A percentile compares a stretch with the other conserved stretches of the same genome.
Evolutionary conservation across 2,329 filamentous ascomycete species (phyloP).

Genomic region (Pseudopyricularia cyperi): DNA sequence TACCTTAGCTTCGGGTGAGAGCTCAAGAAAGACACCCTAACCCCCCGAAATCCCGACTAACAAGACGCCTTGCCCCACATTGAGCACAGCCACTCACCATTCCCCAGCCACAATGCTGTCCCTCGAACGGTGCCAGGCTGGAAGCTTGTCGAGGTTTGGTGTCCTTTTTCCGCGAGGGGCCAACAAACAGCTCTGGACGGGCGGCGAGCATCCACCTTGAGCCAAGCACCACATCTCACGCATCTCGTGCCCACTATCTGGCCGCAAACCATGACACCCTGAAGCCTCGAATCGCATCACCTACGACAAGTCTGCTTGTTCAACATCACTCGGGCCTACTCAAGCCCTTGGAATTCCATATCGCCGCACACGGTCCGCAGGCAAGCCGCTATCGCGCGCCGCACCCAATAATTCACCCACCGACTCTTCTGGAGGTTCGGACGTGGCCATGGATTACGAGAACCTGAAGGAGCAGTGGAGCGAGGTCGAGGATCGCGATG

Average conservation of each 20-base stretch:
- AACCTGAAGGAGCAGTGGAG: slow-evolving; percentile 90
- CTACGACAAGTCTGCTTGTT: neutral
- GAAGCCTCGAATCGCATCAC: neutral
- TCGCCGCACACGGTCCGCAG: neutral
- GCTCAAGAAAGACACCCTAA: too few species aligned
- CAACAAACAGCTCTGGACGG: neutral
- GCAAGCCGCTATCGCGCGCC: neutral
- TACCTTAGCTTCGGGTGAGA: too few species aligned
- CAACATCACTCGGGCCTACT: neutral
- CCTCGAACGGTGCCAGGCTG: neutral
- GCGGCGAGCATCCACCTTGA: neutral
- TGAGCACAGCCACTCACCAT: too few species aligned
- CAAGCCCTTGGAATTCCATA: neutral
- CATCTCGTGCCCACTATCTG: neutral
- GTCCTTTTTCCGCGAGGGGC: slow-evolving; percentile 4
- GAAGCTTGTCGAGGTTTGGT: slow-evolving; percentile 2
- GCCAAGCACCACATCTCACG: neutral
- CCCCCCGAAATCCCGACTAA: too few species aligned
- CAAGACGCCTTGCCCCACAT: too few species aligned
- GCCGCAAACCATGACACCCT: neutral
- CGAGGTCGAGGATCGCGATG: slow-evolving; percentile 92
- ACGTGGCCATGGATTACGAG: slow-evolving; percentile 69
- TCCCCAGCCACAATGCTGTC: neutral
- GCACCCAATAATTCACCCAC: neutral
- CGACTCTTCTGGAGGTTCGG: neutral